Conservation (phyloP, 345 rosid genomes). For the Murraya paniculata region DNA sequence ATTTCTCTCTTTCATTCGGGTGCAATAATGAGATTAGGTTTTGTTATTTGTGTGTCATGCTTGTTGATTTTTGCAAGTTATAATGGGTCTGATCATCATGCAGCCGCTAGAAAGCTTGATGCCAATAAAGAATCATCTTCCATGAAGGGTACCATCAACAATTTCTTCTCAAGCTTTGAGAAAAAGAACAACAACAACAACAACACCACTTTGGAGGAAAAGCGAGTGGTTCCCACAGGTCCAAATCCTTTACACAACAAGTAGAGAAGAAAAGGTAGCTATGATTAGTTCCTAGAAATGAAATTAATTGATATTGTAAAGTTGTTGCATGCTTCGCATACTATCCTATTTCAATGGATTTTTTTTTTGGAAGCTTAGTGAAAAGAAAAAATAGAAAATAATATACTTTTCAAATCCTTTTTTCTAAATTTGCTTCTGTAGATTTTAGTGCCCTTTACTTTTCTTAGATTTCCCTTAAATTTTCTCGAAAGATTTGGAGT, state of each 20-base stretch:
- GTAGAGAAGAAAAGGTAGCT: slow-evolving; percentile 8
- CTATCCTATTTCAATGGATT: neutral
- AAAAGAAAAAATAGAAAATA: neutral
- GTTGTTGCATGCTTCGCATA: neutral
- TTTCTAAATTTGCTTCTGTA: no score
- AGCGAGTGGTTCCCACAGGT: slow-evolving; percentile 35
- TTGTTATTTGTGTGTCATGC: slow-evolving; percentile 3
- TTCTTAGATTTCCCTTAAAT: no score
- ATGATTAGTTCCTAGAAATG: neutral
- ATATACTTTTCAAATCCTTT: neutral
- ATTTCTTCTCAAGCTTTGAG: slow-evolving; percentile 7
- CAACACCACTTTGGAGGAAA: slow-evolving; percentile 11
- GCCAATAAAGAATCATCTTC: neutral
- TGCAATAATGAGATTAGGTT: slow-evolving; percentile 31
- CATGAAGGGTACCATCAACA: neutral
- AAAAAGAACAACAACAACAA: neutral
- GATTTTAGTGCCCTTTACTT: no score
- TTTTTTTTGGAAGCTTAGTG: neutral
- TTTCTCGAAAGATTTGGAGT: no score
- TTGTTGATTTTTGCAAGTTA: slow-evolving; percentile 12
- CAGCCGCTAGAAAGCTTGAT: slow-evolving; percentile 1
- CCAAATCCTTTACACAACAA: slow-evolving; percentile 37
- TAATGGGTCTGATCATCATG: neutral
- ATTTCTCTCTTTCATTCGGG: neutral
- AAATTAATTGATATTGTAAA: neutral